These are phyloP conservation scores for Apophysomyces ossiformis DNA, from an alignment of 371 early-diverging fungal genomes.

Conservation along the genomic window DNA sequence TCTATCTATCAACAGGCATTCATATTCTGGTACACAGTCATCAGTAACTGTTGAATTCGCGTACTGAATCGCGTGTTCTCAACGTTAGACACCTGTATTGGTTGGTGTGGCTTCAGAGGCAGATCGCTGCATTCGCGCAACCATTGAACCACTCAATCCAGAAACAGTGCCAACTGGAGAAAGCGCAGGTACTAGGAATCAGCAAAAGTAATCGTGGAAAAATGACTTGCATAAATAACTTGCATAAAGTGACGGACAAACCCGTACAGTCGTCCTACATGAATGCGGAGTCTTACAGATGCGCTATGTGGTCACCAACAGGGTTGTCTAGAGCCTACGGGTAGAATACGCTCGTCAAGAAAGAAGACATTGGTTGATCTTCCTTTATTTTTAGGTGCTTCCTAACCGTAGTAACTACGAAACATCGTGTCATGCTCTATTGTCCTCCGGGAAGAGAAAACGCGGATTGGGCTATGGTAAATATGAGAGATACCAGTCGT, in stretches of 20 bases:
- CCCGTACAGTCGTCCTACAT: constrained; percentile 23
- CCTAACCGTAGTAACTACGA: constrained; percentile 39
- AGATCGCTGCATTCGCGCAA: constrained; percentile 25
- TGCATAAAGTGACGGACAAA: constrained; percentile 12
- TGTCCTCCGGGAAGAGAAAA: not conserved
- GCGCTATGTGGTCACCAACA: constrained; percentile 35
- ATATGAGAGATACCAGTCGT: not conserved
- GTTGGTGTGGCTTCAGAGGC: constrained; percentile 29
- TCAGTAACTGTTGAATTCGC: not conserved
- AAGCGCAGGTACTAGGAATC: not conserved
- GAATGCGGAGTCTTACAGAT: constrained; percentile 32
- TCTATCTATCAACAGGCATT: constrained; percentile 27
- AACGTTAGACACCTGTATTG: constrained; percentile 34
- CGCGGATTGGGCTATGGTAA: constrained; percentile 32
- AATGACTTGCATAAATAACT: not conserved
- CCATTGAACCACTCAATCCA: not conserved
- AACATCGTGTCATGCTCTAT: constrained; percentile 35
- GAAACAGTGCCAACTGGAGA: constrained; percentile 5
- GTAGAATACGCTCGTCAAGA: constrained; percentile 17
- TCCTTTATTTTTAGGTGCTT: constrained; percentile 23
- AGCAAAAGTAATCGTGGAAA: not conserved
- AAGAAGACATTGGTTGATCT: not conserved
- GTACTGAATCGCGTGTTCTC: not conserved
- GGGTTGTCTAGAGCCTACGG: constrained; percentile 28
- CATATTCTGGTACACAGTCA: constrained; percentile 35